Percentiles rank a stretch among this genome's conserved stretches.
phyloP scores from a whole-genome alignment of 805 yeast genomes.

The Cyberlindnera sargentensis region DNA sequence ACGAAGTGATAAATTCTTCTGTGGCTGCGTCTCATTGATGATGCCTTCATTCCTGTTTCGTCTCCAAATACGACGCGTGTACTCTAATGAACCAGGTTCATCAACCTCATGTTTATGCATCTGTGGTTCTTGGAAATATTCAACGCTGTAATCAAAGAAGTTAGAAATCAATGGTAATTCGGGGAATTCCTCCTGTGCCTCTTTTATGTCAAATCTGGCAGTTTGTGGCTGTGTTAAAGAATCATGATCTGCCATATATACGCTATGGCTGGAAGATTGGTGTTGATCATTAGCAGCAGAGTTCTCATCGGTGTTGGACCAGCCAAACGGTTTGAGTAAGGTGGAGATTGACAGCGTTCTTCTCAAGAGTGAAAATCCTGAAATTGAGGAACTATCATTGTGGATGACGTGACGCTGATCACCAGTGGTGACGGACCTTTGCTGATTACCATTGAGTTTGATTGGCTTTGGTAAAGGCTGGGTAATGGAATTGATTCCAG shows the following conservation, averaged over 20 bases:
- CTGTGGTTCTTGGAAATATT: constrained; percentile 95
- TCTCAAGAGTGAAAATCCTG: constrained; percentile 14
- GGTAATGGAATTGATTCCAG: constrained; percentile 5
- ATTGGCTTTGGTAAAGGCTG: constrained; percentile 30
- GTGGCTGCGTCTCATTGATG: constrained; percentile 84
- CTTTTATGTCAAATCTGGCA: constrained; percentile 38
- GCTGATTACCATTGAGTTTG: constrained; percentile 28
- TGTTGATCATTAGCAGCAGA: constrained; percentile 7
- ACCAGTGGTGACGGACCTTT: constrained; percentile 17
- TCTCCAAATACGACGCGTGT: constrained; percentile 79
- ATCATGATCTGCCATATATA: constrained; percentile 19
- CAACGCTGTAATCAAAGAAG: constrained; percentile 70
- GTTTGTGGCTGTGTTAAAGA: constrained; percentile 50
- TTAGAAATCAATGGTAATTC: constrained; percentile 51
- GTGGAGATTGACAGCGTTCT: constrained; percentile 25
- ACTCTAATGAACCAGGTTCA: constrained; percentile 87
- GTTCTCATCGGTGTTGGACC: constrained; percentile 20
- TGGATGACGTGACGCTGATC: neutral
- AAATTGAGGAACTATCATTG: constrained; percentile 1
- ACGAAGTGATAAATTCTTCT: constrained; percentile 70
- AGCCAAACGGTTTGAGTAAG: constrained; percentile 23
- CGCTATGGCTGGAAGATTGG: neutral
- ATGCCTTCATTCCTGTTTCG: constrained; percentile 82
- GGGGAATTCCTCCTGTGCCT: constrained; percentile 16
- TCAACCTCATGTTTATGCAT: constrained; percentile 78